Conservation (phyloP, 805 yeast species). For the Schwanniomyces pseudopolymorphus region DNA sequence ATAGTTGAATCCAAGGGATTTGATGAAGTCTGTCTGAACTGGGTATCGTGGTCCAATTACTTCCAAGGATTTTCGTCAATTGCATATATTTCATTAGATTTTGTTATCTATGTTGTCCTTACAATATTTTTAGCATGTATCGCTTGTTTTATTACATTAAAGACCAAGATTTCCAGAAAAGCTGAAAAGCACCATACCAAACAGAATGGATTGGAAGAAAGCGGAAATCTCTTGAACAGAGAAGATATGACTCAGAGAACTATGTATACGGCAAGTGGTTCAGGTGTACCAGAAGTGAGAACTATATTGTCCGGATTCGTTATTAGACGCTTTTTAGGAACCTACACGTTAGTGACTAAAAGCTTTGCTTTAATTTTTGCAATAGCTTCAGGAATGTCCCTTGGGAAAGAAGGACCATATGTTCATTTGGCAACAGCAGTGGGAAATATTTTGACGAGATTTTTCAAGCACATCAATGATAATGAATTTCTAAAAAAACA, state of each 20-base stretch:
- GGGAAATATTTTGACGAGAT: slow-evolving; percentile 52
- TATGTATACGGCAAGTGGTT: slow-evolving; percentile 55
- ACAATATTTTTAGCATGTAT: slow-evolving; percentile 43
- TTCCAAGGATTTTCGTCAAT: slow-evolving; percentile 13
- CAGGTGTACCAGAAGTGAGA: slow-evolving; percentile 63
- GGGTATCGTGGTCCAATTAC: slow-evolving; percentile 46
- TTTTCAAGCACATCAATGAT: slow-evolving; percentile 43
- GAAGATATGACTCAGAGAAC: slow-evolving; percentile 12
- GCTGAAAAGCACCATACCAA: not conserved
- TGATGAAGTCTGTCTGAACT: slow-evolving; percentile 29
- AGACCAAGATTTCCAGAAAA: slow-evolving; percentile 39
- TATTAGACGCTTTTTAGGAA: slow-evolving; percentile 52
- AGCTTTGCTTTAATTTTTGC: slow-evolving; percentile 49
- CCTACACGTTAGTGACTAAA: slow-evolving; percentile 50
- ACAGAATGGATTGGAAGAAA: not conserved
- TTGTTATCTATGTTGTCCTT: slow-evolving; percentile 32
- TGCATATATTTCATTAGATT: slow-evolving; percentile 24
- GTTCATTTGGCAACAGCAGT: slow-evolving; percentile 61
- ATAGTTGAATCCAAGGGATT: slow-evolving; percentile 8
- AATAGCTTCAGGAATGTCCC: slow-evolving; percentile 55
- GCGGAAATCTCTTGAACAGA: not conserved
- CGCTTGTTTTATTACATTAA: slow-evolving; percentile 46
- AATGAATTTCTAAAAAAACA: slow-evolving; percentile 54
- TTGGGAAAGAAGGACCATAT: slow-evolving; percentile 64
- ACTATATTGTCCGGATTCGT: slow-evolving; percentile 60